Conservation (phyloP, 192 early-diverging fungal species). For the Rhizophlyctis rosea region DNA sequence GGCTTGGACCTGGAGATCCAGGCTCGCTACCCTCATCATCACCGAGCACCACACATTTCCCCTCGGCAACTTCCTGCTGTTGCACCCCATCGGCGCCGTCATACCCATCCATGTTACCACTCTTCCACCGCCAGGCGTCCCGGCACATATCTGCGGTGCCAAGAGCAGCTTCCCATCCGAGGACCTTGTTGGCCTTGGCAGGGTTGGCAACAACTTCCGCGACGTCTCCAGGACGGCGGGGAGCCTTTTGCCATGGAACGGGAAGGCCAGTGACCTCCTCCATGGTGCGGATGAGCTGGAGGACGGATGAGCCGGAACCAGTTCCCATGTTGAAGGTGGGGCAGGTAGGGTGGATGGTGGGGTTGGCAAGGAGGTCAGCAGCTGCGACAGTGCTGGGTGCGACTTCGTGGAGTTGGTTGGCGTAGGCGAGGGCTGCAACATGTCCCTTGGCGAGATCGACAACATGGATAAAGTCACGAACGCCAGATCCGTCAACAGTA, state of each 20-base stretch:
- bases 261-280: slow-evolving; percentile 57
- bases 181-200: slow-evolving; percentile 52
- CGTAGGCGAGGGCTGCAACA: slow-evolving; percentile 63
- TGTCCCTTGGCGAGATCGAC: slow-evolving; percentile 85
- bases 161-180: slow-evolving; percentile 61
- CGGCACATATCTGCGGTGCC: slow-evolving; percentile 63
- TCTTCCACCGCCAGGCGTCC: slow-evolving; percentile 73
- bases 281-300: slow-evolving; percentile 78
- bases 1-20: no score
- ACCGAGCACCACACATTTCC: no score
- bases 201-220: slow-evolving; percentile 80
- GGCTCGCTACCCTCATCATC: no score
- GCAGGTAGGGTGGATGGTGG: no score
- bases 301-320: slow-evolving; percentile 76
- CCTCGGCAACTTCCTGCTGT: no score
- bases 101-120: slow-evolving; percentile 66
- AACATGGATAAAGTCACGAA: slow-evolving; percentile 91
- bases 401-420: slow-evolving; percentile 8
- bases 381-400: no score
- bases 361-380: no score
- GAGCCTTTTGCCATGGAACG: slow-evolving; percentile 55
- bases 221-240: slow-evolving; percentile 81
- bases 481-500: slow-evolving; percentile 79
- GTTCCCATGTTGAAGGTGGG: slow-evolving; percentile 76
- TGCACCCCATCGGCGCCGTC: no score